A percentile compares a stretch with the other conserved stretches of the same genome.
Evolutionary conservation across 768 basidiomycete genomes (phyloP).

Genomic region (Auriscalpium vulgare): DNA sequence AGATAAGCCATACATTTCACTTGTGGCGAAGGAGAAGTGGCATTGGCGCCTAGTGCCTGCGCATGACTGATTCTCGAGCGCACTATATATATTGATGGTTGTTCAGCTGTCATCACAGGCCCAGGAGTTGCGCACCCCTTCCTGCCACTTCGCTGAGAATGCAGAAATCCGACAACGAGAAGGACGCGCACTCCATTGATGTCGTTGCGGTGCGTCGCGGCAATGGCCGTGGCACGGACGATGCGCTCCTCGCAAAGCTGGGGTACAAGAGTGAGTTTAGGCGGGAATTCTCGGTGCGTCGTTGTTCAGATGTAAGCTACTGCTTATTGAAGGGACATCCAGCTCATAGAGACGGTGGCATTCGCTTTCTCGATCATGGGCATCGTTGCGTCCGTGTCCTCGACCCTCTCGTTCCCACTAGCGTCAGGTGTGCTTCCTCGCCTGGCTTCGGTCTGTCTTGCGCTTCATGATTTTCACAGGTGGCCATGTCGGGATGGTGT

Average conservation of each 20-base stretch:
- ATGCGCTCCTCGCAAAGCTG: constrained; percentile 51
- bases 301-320: neutral
- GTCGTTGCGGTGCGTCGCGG: neutral
- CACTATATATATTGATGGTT: neutral
- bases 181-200: neutral
- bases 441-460: neutral
- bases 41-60: no score
- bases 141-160: neutral
- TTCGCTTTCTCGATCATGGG: constrained; percentile 72
- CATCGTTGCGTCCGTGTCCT: constrained; percentile 59
- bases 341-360: constrained; percentile 55
- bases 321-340: neutral
- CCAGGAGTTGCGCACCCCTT: neutral
- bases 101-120: neutral
- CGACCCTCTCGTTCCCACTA: constrained; percentile 57
- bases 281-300: constrained; percentile 61
- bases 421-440: constrained; percentile 38
- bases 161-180: constrained; percentile 3
- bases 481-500: constrained; percentile 72
- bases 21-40: no score
- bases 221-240: constrained; percentile 30
- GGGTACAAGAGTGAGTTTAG: constrained; percentile 70
- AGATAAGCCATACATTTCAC: no score
- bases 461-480: constrained; percentile 28
- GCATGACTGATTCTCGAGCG: neutral